Percentiles rank a stretch among this genome's conserved stretches.
phyloP scores from a whole-genome alignment of 2,329 filamentous ascomycete species.

The Aspergillus japonicus region DNA sequence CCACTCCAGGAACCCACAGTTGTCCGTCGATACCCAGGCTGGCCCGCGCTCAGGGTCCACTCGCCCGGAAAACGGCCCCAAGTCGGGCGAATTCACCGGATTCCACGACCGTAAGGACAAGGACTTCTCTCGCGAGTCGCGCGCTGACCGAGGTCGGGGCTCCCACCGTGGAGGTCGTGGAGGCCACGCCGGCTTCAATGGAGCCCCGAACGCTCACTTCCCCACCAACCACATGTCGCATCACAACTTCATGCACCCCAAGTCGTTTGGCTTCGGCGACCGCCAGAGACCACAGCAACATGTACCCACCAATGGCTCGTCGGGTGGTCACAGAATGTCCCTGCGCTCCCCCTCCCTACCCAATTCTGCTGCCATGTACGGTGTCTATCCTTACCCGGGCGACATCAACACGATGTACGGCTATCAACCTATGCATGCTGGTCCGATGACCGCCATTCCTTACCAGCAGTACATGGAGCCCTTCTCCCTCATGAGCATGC shows the following conservation, averaged over 20 bases:
- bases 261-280: conserved; percentile 43
- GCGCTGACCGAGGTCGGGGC: conserved; percentile 41
- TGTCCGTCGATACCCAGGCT: conserved; percentile 35
- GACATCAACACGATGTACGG: conserved; percentile 58
- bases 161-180: conserved; percentile 44
- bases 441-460: conserved; percentile 56
- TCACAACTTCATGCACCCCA: conserved; percentile 41
- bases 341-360: conserved; percentile 64
- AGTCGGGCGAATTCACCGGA: conserved; percentile 37
- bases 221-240: conserved; percentile 41
- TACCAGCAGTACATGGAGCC: conserved; percentile 60
- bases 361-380: conserved; percentile 51
- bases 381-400: conserved; percentile 41
- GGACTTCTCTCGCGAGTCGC: conserved; percentile 38
- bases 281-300: conserved; percentile 44
- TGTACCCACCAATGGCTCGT: conserved; percentile 36
- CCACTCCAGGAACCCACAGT: conserved; percentile 27
- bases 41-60: conserved; percentile 28
- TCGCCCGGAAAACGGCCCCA: conserved; percentile 39
- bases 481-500: conserved; percentile 57
- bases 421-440: conserved; percentile 54
- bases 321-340: conserved; percentile 50
- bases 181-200: conserved; percentile 33
- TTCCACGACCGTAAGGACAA: conserved; percentile 35
- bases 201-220: conserved; percentile 38